Conservation (phyloP, 2,329 filamentous ascomycete genomes). For the Phaeosphaeria sp. region DNA sequence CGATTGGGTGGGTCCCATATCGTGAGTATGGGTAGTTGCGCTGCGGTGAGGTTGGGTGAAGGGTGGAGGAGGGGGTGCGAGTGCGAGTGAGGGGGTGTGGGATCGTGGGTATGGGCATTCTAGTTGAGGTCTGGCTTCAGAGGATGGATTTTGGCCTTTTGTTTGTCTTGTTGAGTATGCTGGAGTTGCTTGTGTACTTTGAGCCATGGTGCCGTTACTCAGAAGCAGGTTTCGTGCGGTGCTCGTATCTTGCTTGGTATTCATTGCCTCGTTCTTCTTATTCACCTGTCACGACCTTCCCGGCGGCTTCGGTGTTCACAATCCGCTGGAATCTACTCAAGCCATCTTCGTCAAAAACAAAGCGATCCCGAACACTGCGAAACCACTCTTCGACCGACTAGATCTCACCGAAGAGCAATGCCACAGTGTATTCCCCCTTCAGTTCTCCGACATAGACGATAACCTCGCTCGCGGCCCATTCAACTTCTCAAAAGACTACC, state of each 20-base stretch:
- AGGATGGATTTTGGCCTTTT: no score
- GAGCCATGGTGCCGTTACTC: not conserved
- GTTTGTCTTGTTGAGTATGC: not conserved
- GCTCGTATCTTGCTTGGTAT: not conserved
- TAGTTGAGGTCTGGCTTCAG: not conserved
- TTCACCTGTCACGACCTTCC: not conserved
- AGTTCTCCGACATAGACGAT: conserved; percentile 9
- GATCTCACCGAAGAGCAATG: conserved; percentile 20
- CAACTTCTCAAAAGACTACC: conserved; percentile 11
- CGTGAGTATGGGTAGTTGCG: not conserved
- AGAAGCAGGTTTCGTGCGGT: not conserved
- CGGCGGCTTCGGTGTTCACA: not conserved
- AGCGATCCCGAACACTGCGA: not conserved
- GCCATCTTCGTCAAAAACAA: not conserved
- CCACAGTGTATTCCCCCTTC: conserved; percentile 8
- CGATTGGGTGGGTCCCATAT: not conserved
- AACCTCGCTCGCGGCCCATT: conserved; percentile 12
- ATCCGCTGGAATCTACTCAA: not conserved
- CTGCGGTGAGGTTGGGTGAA: not conserved
- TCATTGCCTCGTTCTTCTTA: not conserved
- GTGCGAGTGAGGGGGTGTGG: not conserved
- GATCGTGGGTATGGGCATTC: not conserved
- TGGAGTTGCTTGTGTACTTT: not conserved
- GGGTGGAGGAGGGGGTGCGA: not conserved
- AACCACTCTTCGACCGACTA: not conserved